phyloP scores from a whole-genome alignment of 306 rosid species.

The Dryas octopetala region DNA sequence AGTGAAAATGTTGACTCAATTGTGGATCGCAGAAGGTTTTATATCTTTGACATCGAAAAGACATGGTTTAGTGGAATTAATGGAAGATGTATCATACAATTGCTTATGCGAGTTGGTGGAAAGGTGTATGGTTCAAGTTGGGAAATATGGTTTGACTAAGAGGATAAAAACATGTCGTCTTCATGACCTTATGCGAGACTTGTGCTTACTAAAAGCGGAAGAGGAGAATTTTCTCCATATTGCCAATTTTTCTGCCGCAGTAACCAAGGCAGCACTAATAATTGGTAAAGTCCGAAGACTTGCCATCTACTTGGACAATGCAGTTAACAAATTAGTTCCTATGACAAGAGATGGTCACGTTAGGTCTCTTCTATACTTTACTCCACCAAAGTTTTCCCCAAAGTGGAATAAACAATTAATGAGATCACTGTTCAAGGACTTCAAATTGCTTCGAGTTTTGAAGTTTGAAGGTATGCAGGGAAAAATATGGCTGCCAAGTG shows the following conservation, averaged over 20 bases:
- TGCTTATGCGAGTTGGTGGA: constrained; percentile 12
- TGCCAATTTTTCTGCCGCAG: neutral
- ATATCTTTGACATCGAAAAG: neutral
- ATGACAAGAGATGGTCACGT: neutral
- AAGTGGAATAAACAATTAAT: neutral
- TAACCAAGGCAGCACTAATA: too few species aligned
- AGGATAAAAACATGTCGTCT: constrained; percentile 4
- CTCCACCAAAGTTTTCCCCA: rapidly evolving
- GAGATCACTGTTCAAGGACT: neutral
- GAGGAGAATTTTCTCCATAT: neutral
- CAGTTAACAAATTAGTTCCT: rapidly evolving
- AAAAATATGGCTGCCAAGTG: too few species aligned
- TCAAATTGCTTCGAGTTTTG: constrained; percentile 11
- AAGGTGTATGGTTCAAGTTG: constrained; percentile 14
- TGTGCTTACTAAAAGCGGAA: neutral
- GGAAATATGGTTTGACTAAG: neutral
- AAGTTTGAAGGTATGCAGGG: too few species aligned
- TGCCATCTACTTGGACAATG: neutral
- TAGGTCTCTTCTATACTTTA: neutral
- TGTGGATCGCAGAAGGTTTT: constrained; percentile 24
- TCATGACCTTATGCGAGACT: constrained; percentile 9
- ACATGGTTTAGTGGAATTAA: neutral
- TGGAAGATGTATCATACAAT: constrained; percentile 6
- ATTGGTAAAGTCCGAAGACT: neutral
- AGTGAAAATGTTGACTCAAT: neutral